Conservation (phyloP, 1,284 basidiomycete species). For the Trametes pubescens region DNA sequence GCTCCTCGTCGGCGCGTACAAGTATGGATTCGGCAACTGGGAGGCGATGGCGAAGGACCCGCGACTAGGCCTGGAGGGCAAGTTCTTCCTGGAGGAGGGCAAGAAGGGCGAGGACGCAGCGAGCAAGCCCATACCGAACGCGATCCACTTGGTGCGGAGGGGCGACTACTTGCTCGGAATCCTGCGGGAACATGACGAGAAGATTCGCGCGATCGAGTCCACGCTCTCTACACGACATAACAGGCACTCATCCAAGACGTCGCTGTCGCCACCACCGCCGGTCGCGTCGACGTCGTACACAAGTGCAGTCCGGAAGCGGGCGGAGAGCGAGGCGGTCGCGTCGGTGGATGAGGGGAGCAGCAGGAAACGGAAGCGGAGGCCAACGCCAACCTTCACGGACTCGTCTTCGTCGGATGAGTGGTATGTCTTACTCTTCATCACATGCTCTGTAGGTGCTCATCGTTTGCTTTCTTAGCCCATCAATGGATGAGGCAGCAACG, state of each 20-base stretch:
- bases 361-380: constrained; percentile 84
- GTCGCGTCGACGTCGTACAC: constrained; percentile 71
- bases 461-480: constrained; percentile 66
- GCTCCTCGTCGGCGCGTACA: constrained; percentile 92
- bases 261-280: constrained; percentile 77
- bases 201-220: constrained; percentile 84
- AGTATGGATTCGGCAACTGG: constrained; percentile 98
- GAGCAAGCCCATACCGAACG: constrained; percentile 89
- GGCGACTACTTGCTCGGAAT: constrained; percentile 94
- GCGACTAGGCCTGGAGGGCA: constrained; percentile 85
- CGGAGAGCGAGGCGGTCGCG: constrained; percentile 83
- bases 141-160: constrained; percentile 96
- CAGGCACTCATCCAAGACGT: constrained; percentile 57
- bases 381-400: constrained; percentile 92
- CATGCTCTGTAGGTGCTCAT: too few relatives aligned
- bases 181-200: constrained; percentile 93
- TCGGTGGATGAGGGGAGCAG: constrained; percentile 75
- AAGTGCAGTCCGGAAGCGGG: constrained; percentile 70
- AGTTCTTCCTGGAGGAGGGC: constrained; percentile 97
- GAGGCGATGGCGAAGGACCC: constrained; percentile 93
- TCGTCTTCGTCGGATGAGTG: constrained; percentile 90
- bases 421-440: constrained; percentile 52
- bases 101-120: constrained; percentile 88
- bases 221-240: constrained; percentile 69
- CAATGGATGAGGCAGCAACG: constrained; percentile 95